A percentile compares a stretch with the other conserved stretches of the same genome.
These are phyloP conservation scores for Aaosphaeria pasadenensis DNA, from an alignment of 2,329 filamentous ascomycete genomes.

Conservation along the genomic window DNA sequence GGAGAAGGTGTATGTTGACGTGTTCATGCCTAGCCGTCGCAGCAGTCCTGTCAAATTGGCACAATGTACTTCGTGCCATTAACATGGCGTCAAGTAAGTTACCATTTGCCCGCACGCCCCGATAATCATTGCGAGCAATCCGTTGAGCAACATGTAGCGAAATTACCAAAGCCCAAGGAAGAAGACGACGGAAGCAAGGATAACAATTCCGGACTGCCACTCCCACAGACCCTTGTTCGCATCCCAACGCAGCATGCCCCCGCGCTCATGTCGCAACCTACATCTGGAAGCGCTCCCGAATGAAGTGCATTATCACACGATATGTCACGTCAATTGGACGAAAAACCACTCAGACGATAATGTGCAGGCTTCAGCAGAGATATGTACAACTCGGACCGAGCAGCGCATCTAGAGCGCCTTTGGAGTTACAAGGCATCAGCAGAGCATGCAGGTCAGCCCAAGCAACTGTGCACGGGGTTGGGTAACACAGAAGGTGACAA, in stretches of 20 bases:
- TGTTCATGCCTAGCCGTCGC: conserved; percentile 62
- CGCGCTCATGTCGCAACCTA: conserved; percentile 31
- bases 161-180: conserved; percentile 62
- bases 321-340: background rate
- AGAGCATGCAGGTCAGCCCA: too few species aligned
- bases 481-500: too few species aligned
- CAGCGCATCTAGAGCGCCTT: too few species aligned
- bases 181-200: conserved; percentile 42
- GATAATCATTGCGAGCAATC: conserved; percentile 1
- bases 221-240: conserved; percentile 79
- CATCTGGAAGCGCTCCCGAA: conserved; percentile 25
- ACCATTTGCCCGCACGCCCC: background rate
- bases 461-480: too few species aligned
- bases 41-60: conserved; percentile 82
- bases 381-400: too few species aligned
- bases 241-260: conserved; percentile 73
- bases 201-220: conserved; percentile 44
- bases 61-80: conserved; percentile 79
- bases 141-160: conserved; percentile 49
- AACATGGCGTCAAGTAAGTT: conserved; percentile 78
- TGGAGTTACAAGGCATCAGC: too few species aligned
- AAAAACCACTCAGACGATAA: too few species aligned
- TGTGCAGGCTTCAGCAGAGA: too few species aligned
- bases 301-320: conserved; percentile 10
- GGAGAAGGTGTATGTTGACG: conserved; percentile 12